phyloP scores from a whole-genome alignment of 352 stramenopile species.

The Pythium dissotocum region DNA sequence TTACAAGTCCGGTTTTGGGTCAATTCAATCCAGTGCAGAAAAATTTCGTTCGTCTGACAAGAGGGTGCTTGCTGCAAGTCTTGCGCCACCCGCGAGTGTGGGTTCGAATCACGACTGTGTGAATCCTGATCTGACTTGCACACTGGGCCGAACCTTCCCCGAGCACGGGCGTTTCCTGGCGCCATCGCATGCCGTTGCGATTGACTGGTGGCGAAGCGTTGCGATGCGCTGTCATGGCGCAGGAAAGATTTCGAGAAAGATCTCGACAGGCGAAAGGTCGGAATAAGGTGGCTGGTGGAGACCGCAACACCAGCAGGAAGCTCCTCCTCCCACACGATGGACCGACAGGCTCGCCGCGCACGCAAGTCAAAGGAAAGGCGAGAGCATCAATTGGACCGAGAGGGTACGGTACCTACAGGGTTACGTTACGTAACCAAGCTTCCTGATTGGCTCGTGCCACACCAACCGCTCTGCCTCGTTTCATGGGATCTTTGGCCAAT shows the following conservation, averaged over 20 bases:
- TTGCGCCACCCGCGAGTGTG: not conserved
- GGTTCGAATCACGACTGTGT: not conserved
- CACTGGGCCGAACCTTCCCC: constrained; percentile 2
- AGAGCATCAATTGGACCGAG: not conserved
- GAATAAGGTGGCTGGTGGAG: not conserved
- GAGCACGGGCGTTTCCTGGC: not conserved
- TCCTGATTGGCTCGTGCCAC: constrained; percentile 6
- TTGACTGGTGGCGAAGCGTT: not conserved
- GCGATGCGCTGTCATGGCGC: not conserved
- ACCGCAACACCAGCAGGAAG: constrained; percentile 5
- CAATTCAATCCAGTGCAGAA: constrained; percentile 14
- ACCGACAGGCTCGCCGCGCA: not conserved
- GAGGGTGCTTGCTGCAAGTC: not conserved
- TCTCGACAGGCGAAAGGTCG: constrained; percentile 6
- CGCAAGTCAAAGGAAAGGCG: not conserved
- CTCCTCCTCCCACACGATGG: not conserved
- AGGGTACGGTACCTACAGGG: not conserved
- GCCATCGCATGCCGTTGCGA: not conserved
- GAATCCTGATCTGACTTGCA: not conserved
- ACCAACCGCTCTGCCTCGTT: not conserved
- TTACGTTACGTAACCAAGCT: not conserved
- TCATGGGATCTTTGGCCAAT: constrained; percentile 6
- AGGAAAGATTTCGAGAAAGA: constrained; percentile 9
- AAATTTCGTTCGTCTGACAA: not conserved
- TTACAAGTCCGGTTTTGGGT: not conserved